A percentile compares a stretch with the other conserved stretches of the same genome.
Evolutionary conservation across 495 filamentous ascomycete species (phyloP).

Genomic region (Neurospora sp.): DNA sequence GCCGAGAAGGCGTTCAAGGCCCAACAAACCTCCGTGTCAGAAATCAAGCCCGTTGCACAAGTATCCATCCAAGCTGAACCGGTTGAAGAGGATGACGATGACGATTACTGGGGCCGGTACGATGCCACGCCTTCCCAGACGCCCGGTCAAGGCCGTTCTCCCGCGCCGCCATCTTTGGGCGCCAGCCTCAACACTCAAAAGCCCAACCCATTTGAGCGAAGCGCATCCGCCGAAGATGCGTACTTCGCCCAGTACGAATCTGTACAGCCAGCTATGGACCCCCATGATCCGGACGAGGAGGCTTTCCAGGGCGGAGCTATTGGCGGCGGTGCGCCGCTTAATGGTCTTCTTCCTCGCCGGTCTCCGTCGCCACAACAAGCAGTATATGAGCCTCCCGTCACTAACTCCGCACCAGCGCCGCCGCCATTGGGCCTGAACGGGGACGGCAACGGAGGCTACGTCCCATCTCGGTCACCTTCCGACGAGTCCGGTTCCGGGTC

Average conservation of each 20-base stretch:
- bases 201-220: slow-evolving; percentile 22
- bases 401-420: slow-evolving; percentile 8
- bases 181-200: slow-evolving; percentile 10
- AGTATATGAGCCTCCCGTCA: neutral
- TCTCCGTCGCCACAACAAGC: neutral
- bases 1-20: slow-evolving; percentile 35
- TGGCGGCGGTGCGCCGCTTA: neutral
- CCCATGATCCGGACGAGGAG: slow-evolving; percentile 67
- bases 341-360: neutral
- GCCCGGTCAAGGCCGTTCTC: slow-evolving; percentile 55
- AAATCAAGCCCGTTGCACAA: neutral
- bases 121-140: slow-evolving; percentile 74
- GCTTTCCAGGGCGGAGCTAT: neutral
- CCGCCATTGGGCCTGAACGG: slow-evolving; percentile 27
- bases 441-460: neutral
- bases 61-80: slow-evolving; percentile 13
- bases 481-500: neutral
- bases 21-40: slow-evolving; percentile 12
- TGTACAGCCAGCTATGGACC: slow-evolving; percentile 87
- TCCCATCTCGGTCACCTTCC: neutral
- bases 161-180: slow-evolving; percentile 32
- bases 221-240: slow-evolving; percentile 49
- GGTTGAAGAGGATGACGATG: slow-evolving; percentile 64
- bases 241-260: slow-evolving; percentile 84
- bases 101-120: slow-evolving; percentile 91